These are phyloP conservation scores for Cocos nucifera DNA, from an alignment of 176 grass and related monocot species.

Conservation along the genomic window DNA sequence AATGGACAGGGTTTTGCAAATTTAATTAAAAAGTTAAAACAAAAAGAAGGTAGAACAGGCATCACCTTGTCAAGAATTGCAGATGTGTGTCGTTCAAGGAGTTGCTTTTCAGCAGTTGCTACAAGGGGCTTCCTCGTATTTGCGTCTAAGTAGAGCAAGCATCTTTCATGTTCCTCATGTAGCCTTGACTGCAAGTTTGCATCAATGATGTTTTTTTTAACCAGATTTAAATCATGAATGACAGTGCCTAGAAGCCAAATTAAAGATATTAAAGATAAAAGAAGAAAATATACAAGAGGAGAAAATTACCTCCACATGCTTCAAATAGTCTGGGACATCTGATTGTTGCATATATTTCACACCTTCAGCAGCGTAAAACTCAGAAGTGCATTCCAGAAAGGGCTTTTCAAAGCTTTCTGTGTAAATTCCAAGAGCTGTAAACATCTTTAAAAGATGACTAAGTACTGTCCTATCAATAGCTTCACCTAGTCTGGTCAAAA, in stretches of 20 bases:
- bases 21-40: not conserved
- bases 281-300: not conserved
- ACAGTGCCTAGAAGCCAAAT: too few species aligned
- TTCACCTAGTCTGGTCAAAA: constrained; percentile 70
- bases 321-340: constrained; percentile 94
- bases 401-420: constrained; percentile 79
- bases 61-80: constrained; percentile 95
- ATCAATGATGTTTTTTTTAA: not conserved
- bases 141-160: constrained; percentile 85
- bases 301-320: constrained; percentile 69
- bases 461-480: constrained; percentile 87
- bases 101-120: constrained; percentile 83
- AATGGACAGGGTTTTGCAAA: constrained; percentile 1
- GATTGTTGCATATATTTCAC: constrained; percentile 97
- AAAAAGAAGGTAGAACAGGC: not conserved
- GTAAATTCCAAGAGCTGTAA: constrained; percentile 95
- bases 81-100: constrained; percentile 74
- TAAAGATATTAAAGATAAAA: not conserved
- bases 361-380: constrained; percentile 94
- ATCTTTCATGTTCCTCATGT: constrained; percentile 98
- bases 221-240: too few species aligned
- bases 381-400: constrained; percentile 83
- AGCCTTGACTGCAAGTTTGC: constrained; percentile 72
- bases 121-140: constrained; percentile 84
- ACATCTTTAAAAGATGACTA: constrained; percentile 97